Conservation (phyloP, 441 rosid species). For the Gossypium aridum region DNA sequence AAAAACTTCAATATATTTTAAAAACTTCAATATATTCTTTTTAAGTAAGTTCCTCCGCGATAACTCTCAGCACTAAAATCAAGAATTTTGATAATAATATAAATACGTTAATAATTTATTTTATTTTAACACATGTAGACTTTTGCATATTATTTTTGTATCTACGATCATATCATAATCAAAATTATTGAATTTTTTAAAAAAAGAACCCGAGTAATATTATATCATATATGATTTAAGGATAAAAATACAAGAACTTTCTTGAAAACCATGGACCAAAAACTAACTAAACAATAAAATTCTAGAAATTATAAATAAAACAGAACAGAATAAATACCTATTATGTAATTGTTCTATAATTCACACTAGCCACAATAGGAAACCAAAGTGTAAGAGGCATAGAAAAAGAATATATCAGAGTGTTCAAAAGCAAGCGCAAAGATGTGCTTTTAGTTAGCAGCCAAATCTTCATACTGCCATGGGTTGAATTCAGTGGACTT, state of each 20-base stretch:
- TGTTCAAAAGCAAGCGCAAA: conserved; percentile 3
- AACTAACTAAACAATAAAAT: not conserved
- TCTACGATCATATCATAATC: not conserved
- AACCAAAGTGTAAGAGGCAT: conserved; percentile 13
- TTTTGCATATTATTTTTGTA: no score
- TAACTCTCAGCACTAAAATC: no score
- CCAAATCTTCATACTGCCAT: conserved; percentile 59
- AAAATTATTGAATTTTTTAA: not conserved
- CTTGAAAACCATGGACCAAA: not conserved
- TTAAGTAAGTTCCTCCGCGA: no score
- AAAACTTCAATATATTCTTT: no score
- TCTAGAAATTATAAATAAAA: not conserved
- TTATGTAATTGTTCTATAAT: not conserved
- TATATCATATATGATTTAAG: no score
- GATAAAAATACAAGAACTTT: not conserved
- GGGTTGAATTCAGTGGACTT: conserved; percentile 59
- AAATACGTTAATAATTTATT: no score
- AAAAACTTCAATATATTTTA: no score
- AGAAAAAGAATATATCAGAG: conserved; percentile 4
- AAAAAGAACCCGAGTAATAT: not conserved
- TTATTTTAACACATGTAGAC: no score
- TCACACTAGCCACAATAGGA: not conserved
- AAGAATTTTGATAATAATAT: no score
- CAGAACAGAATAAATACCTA: not conserved
- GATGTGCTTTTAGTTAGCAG: conserved; percentile 32